Evolutionary conservation across 2,329 filamentous ascomycete species (phyloP).

Genomic region (Talaromyces rugulosus): DNA sequence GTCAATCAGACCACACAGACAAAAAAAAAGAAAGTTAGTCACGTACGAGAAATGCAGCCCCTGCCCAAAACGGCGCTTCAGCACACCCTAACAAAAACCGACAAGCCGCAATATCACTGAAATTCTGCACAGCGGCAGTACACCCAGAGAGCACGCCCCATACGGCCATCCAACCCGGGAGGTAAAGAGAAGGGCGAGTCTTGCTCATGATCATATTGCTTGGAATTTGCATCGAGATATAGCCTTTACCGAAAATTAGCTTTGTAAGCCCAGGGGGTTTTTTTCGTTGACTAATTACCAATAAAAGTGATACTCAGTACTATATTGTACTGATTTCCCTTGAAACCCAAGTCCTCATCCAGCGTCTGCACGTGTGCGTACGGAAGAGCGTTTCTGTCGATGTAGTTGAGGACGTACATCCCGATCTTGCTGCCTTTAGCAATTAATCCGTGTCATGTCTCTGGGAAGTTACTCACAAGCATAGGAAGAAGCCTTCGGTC

Average conservation of each 20-base stretch:
- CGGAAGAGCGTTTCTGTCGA: not conserved
- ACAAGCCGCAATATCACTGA: not conserved
- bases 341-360: conserved; percentile 58
- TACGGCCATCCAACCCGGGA: not conserved
- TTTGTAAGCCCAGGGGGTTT: too few relatives aligned
- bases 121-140: not conserved
- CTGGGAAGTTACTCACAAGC: not conserved
- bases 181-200: conserved; percentile 56
- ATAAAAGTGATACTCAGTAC: conserved; percentile 68
- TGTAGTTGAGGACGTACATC: conserved; percentile 1
- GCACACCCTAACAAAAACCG: conserved; percentile 55
- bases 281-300: conserved; percentile 19
- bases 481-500: not conserved
- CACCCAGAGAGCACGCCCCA: conserved; percentile 3
- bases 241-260: conserved; percentile 32
- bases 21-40: conserved; percentile 46
- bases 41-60: conserved; percentile 55
- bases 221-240: conserved; percentile 70
- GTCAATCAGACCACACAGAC: not conserved
- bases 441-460: not conserved
- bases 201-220: conserved; percentile 66
- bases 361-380: conserved; percentile 65
- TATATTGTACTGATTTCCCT: conserved; percentile 63
- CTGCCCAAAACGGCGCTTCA: conserved; percentile 70
- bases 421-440: not conserved